phyloP scores from a whole-genome alignment of 2,329 filamentous ascomycete species.

The Colletotrichum noveboracense region DNA sequence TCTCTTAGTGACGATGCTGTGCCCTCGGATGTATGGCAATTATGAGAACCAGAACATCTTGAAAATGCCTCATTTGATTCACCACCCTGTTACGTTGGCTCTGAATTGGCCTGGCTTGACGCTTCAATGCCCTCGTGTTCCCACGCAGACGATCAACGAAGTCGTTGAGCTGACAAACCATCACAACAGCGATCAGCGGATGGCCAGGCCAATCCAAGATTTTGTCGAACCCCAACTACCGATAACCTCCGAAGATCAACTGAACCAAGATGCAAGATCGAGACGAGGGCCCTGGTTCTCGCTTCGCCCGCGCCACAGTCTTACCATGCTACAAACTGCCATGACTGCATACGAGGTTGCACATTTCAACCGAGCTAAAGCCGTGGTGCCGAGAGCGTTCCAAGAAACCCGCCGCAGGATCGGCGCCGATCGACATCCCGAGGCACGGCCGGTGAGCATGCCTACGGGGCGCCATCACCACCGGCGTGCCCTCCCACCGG shows the following conservation, averaged over 20 bases:
- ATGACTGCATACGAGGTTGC: slow-evolving; percentile 1
- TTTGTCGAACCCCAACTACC: slow-evolving; percentile 8
- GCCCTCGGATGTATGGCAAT: accelerated
- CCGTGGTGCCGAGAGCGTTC: neutral
- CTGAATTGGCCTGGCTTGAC: neutral
- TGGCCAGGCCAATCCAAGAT: slow-evolving; percentile 4
- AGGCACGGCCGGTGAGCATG: slow-evolving; percentile 4
- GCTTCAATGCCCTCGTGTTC: neutral
- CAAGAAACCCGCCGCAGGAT: neutral
- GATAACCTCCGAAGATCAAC: slow-evolving; percentile 18
- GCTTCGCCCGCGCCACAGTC: neutral
- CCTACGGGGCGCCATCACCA: neutral
- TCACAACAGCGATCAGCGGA: neutral
- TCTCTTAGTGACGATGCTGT: accelerated
- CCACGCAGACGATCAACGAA: neutral
- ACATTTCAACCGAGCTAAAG: neutral
- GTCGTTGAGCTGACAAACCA: neutral
- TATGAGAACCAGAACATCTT: neutral
- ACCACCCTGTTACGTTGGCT: neutral
- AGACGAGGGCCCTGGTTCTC: neutral
- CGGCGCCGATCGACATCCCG: slow-evolving; percentile 15
- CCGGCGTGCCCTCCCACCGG: neutral
- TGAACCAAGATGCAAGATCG: slow-evolving; percentile 12
- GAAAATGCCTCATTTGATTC: neutral
- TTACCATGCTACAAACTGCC: neutral